These are phyloP conservation scores for Urochloa ruziziensis DNA, from an alignment of 176 grass and related monocot genomes.

Conservation along the genomic window DNA sequence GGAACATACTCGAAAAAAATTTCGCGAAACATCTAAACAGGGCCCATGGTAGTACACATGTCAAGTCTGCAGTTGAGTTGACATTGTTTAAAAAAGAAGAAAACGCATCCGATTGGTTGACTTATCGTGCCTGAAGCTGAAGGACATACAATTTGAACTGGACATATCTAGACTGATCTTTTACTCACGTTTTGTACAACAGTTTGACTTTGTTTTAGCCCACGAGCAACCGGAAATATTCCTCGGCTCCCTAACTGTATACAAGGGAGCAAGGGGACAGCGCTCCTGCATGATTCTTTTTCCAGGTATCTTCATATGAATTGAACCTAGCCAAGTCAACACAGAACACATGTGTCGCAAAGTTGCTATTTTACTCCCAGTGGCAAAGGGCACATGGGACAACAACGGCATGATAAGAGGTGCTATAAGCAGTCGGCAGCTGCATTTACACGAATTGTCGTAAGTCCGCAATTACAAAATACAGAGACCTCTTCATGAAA, in stretches of 20 bases:
- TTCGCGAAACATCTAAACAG: no score
- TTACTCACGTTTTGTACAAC: slow-evolving; percentile 6
- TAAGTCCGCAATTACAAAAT: not conserved
- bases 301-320: not conserved
- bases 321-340: slow-evolving; percentile 27
- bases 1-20: no score
- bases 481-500: not conserved
- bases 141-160: not conserved
- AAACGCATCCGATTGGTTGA: not conserved
- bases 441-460: not conserved
- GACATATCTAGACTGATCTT: not conserved
- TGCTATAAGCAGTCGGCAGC: not conserved
- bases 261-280: slow-evolving; percentile 3
- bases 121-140: not conserved
- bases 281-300: not conserved
- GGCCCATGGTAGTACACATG: not conserved
- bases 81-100: not conserved
- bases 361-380: not conserved
- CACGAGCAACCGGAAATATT: slow-evolving; percentile 34
- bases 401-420: not conserved
- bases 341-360: not conserved
- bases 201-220: slow-evolving; percentile 22
- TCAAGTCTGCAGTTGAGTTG: not conserved
- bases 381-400: not conserved
- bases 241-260: not conserved